Percentiles rank a stretch among this genome's conserved stretches.
Evolutionary conservation across 2,329 filamentous ascomycete genomes (phyloP).

Genomic region (Stagonosporopsis tanaceti): DNA sequence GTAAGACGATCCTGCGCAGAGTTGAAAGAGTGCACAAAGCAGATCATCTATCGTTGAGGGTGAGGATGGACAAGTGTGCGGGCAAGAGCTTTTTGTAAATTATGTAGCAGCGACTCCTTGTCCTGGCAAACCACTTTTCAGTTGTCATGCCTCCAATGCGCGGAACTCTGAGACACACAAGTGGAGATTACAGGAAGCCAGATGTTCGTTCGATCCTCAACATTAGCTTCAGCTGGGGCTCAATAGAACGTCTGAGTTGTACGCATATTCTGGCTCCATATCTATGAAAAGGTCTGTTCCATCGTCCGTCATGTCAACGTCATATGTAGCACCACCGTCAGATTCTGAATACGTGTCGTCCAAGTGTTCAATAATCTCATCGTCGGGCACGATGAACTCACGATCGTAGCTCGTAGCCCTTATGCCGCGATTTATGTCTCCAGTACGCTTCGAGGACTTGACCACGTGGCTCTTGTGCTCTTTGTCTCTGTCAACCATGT

Average conservation of each 20-base stretch:
- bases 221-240: not conserved
- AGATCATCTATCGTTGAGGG: too few relatives aligned
- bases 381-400: slow-evolving; percentile 7
- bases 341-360: slow-evolving; percentile 3
- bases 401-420: slow-evolving; percentile 11
- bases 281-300: slow-evolving; percentile 21
- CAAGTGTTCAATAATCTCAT: not conserved
- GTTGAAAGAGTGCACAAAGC: too few relatives aligned
- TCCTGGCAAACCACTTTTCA: too few relatives aligned
- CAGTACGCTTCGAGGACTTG: not conserved
- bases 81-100: too few relatives aligned
- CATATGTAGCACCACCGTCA: not conserved
- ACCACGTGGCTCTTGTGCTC: not conserved
- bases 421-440: slow-evolving; percentile 1
- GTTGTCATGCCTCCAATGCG: too few relatives aligned
- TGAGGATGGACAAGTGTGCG: too few relatives aligned
- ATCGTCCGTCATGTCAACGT: slow-evolving; percentile 9
- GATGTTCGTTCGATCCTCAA: not conserved
- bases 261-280: slow-evolving; percentile 19
- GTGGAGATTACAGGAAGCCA: too few relatives aligned
- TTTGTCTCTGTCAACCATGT: not conserved
- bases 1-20: too few relatives aligned
- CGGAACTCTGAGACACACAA: too few relatives aligned
- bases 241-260: slow-evolving; percentile 12
- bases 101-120: too few relatives aligned